Conservation (phyloP, 176 grass and related monocot genomes). For the Phoenix dactylifera region DNA sequence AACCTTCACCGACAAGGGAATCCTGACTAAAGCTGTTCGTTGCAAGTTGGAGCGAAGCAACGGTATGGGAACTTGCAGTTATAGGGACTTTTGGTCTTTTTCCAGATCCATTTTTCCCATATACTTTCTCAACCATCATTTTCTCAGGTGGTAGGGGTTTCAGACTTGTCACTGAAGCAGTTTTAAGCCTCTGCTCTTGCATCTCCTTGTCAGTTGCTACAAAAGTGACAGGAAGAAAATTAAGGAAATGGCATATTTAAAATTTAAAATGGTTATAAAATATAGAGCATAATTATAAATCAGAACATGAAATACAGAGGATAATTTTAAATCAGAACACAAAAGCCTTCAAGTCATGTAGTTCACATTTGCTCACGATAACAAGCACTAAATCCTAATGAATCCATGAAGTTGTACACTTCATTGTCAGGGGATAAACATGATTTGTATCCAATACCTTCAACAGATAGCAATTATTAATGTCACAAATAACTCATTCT, state of each 20-base stretch:
- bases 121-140: constrained; percentile 55
- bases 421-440: too few species aligned
- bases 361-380: too few species aligned
- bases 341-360: too few species aligned
- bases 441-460: too few species aligned
- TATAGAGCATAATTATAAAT: not conserved
- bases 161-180: constrained; percentile 24
- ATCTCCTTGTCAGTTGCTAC: constrained; percentile 53
- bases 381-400: too few species aligned
- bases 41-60: constrained; percentile 86
- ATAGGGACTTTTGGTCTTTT: constrained; percentile 58
- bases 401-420: too few species aligned
- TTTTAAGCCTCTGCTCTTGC: constrained; percentile 45
- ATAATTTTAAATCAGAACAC: too few species aligned
- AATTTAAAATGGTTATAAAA: not conserved
- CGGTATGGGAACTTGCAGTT: constrained; percentile 63
- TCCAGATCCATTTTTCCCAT: constrained; percentile 54
- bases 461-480: too few species aligned
- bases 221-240: constrained; percentile 16
- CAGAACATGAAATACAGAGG: too few species aligned
- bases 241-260: not conserved
- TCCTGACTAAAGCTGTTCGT: constrained; percentile 98
- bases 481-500: too few species aligned
- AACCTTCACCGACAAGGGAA: constrained; percentile 89
- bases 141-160: constrained; percentile 54